These are phyloP conservation scores for Auricularia heimuer DNA, from an alignment of 768 basidiomycete species.

Conservation along the genomic window DNA sequence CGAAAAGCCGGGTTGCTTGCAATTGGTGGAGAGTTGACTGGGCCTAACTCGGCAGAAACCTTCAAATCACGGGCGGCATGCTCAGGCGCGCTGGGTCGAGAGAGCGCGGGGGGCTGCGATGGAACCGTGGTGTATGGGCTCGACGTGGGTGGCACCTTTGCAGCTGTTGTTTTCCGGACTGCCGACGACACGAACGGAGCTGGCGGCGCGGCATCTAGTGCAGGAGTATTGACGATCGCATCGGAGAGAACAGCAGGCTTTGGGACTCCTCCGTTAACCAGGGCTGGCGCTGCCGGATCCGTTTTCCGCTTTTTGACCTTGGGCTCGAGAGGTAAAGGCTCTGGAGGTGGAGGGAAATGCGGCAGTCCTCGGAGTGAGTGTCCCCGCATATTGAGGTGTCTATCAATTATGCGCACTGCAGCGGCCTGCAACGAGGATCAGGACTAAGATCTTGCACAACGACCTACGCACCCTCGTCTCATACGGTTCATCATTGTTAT, in stretches of 20 bases:
- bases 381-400: constrained; percentile 46
- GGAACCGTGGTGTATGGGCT: constrained; percentile 24
- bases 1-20: not conserved
- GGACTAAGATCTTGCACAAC: constrained; percentile 7
- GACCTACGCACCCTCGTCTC: constrained; percentile 45
- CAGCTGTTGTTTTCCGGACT: too few relatives aligned
- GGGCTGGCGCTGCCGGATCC: constrained; percentile 6
- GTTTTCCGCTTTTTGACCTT: constrained; percentile 22
- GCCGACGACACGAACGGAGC: too few relatives aligned
- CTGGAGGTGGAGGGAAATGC: not conserved
- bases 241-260: constrained; percentile 1
- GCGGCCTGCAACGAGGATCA: constrained; percentile 32
- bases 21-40: not conserved
- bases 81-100: not conserved
- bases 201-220: not conserved
- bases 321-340: not conserved
- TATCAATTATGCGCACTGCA: constrained; percentile 63
- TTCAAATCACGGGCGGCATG: not conserved
- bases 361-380: constrained; percentile 42
- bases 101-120: not conserved
- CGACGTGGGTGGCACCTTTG: not conserved
- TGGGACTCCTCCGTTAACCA: not conserved
- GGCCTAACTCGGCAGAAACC: not conserved
- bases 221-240: not conserved
- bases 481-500: constrained; percentile 56